phyloP scores from a whole-genome alignment of 2,329 filamentous ascomycete genomes.

The Peltaster fructicola region DNA sequence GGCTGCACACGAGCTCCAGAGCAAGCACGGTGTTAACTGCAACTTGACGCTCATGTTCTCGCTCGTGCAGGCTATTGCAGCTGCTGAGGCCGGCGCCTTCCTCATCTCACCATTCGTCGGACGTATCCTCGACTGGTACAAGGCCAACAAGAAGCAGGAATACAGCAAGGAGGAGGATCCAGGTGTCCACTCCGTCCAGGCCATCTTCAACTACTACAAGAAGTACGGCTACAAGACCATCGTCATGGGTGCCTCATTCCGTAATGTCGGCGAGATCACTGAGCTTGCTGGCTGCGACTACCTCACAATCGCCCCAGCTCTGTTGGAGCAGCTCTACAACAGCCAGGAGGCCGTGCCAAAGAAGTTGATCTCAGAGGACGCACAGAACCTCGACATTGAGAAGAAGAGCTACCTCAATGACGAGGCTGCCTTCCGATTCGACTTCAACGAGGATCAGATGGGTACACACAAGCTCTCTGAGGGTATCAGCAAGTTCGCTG shows the following conservation, averaged over 20 bases:
- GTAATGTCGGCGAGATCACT: constrained; percentile 88
- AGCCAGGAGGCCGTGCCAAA: constrained; percentile 64
- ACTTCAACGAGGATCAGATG: constrained; percentile 99
- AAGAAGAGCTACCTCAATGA: constrained; percentile 84
- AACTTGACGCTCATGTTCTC: constrained; percentile 99
- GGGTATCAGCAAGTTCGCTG: constrained; percentile 98
- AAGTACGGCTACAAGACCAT: constrained; percentile 98
- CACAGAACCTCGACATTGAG: constrained; percentile 53
- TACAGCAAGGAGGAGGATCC: constrained; percentile 83
- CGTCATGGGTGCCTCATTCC: constrained; percentile 98
- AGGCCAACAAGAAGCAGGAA: constrained; percentile 86
- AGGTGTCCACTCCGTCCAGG: constrained; percentile 82
- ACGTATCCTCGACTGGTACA: constrained; percentile 99
- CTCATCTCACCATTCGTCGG: constrained; percentile 99
- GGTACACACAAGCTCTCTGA: constrained; percentile 97
- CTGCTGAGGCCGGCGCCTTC: constrained; percentile 86
- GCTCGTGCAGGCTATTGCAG: constrained; percentile 79
- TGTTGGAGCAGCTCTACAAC: constrained; percentile 88
- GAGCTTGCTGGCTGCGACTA: constrained; percentile 98
- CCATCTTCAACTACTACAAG: constrained; percentile 99
- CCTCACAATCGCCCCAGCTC: constrained; percentile 88
- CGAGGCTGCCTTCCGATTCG: constrained; percentile 87
- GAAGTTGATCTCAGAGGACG: constrained; percentile 67
- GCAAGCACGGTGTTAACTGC: constrained; percentile 89
- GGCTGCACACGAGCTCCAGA: constrained; percentile 91